Base-by-base conservation (phyloP, 305 asterid species). In the Fraxinus dipetala region DNA sequence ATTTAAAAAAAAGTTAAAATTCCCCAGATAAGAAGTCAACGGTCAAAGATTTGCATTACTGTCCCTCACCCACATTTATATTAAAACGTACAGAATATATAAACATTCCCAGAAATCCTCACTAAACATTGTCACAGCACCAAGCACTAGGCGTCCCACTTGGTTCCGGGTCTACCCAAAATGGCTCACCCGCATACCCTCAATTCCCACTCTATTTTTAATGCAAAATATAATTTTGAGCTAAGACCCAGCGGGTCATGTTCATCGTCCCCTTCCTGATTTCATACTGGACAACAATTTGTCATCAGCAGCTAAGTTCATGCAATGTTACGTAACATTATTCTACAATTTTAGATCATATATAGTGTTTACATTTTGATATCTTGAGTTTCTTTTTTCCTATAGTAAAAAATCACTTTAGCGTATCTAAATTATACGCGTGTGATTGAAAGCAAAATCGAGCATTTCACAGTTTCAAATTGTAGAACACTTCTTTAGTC, bases 1-100 rank as follows among this genome's bases (percentile, higher is more conserved):
- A 36, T 4, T 38, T 9, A 3, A 6, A 18, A 38, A 9, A 35
- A 4, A 51, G 6, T 31, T 31, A 2, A 9, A 35, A 6, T 31
- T 35, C 54, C 75, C 65, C 10, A 26, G 4, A 67, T 5, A 20
- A 32, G 14, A 81, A 85, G 91, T 90, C 88, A 89, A 76, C 80
- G 91, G 91, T 91, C 92, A 90, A 89, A 90, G 89, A 92, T 91
- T 78, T 92, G 88, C 85, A 78, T 83, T 67, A 81, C 83, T 86
- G 91, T 87, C 75, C 79, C 38, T 89, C 93, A 85, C 92, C 94
- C 92, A 81, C 87, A 86, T 84, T 38, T 51, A 76, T 38, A 63
- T 1, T 63, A 61, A 61, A 67, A 22, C 34, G n/a, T 9, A 43
- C 38, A 38, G 26, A 75, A 38, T 75, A 84, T n/a, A 24, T 88